Conservation (phyloP, 2,329 filamentous ascomycete genomes). For the Cryphonectria naterciae region DNA sequence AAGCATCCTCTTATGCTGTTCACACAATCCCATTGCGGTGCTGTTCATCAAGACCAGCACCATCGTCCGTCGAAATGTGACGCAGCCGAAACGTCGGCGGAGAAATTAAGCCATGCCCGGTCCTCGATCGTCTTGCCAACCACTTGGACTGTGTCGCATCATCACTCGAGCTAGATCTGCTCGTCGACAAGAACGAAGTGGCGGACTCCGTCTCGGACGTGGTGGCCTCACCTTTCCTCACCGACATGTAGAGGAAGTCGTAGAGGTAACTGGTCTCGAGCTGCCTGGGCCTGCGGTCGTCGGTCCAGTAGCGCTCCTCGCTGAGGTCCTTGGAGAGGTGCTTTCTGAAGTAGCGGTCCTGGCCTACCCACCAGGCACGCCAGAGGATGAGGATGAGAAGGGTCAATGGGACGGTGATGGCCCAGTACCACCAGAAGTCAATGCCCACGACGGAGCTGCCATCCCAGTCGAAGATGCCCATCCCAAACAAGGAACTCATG, state of each 20-base stretch:
- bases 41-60: background rate
- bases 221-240: constrained; percentile 31
- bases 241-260: constrained; percentile 49
- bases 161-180: constrained; percentile 15
- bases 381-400: constrained; percentile 46
- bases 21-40: background rate
- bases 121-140: constrained; percentile 12
- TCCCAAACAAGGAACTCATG: constrained; percentile 50
- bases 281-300: constrained; percentile 46
- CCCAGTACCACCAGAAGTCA: constrained; percentile 53
- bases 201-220: constrained; percentile 3
- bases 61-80: constrained; percentile 23
- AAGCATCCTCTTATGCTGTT: background rate
- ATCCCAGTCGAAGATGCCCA: constrained; percentile 54
- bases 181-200: background rate
- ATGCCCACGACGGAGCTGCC: constrained; percentile 43
- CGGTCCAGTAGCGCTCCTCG: constrained; percentile 53
- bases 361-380: constrained; percentile 53
- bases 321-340: constrained; percentile 52
- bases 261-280: constrained; percentile 48
- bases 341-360: constrained; percentile 50
- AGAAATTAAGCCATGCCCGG: constrained; percentile 9
- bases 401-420: constrained; percentile 48
- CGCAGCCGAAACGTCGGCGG: constrained; percentile 25
- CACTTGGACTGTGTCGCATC: constrained; percentile 9